A percentile compares a stretch with the other conserved stretches of the same genome.
These are phyloP conservation scores for Gloeopeniophorella convolvens DNA, from an alignment of 768 basidiomycete genomes.

Conservation along the genomic window DNA sequence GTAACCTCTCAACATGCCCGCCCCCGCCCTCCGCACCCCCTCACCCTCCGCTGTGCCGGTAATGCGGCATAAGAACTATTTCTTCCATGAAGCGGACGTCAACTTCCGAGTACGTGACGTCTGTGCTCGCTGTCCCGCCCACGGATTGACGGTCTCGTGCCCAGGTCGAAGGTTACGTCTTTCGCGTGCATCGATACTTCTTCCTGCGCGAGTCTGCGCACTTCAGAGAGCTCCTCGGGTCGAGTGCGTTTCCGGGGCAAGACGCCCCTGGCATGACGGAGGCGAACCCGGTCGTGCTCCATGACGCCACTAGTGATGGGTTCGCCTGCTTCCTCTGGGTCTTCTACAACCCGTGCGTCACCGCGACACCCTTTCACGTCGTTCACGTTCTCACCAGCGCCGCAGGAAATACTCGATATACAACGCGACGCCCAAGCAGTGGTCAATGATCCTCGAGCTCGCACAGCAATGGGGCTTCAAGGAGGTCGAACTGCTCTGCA, in stretches of 20 bases:
- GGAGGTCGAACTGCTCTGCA: constrained; percentile 33
- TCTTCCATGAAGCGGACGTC: constrained; percentile 7
- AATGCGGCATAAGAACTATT: constrained; percentile 6
- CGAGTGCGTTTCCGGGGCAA: constrained; percentile 15
- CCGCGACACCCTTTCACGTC: neutral
- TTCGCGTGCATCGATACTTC: constrained; percentile 7
- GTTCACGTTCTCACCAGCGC: neutral
- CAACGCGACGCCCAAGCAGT: constrained; percentile 34
- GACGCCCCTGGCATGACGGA: constrained; percentile 27
- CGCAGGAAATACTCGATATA: constrained; percentile 34
- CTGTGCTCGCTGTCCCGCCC: neutral
- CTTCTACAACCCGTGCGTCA: constrained; percentile 31
- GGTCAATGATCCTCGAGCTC: constrained; percentile 36
- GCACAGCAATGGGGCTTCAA: constrained; percentile 37
- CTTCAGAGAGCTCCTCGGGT: neutral
- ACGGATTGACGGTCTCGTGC: constrained; percentile 21
- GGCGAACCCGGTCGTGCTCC: constrained; percentile 26
- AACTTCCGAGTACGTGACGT: constrained; percentile 1
- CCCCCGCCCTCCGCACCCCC: neutral
- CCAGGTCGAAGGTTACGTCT: constrained; percentile 11
- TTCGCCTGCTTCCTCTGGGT: constrained; percentile 31
- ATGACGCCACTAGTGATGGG: constrained; percentile 24
- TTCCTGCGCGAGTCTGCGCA: constrained; percentile 10
- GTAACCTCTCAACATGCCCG: neutral
- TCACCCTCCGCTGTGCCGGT: neutral